phyloP scores from a whole-genome alignment of 2,329 filamentous ascomycete genomes.

The Pseudopyrenochaeta lycopersici region DNA sequence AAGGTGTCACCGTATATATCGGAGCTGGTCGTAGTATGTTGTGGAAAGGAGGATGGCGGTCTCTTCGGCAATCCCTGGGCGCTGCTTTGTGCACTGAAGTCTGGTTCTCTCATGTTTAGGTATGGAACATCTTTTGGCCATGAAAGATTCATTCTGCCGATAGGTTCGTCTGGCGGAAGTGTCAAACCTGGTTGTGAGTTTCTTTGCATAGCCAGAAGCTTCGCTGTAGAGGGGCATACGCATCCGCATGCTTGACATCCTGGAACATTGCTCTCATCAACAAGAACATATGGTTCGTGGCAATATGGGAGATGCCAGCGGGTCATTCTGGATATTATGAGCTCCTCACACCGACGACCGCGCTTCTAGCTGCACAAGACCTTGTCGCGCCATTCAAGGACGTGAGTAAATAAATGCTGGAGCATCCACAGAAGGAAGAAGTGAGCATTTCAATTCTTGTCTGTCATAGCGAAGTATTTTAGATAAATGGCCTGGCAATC shows the following conservation, averaged over 20 bases:
- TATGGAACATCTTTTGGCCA: constrained; percentile 12
- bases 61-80: neutral
- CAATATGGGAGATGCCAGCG: too few relatives aligned
- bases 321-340: too few relatives aligned
- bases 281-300: neutral
- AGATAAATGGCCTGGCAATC: too few relatives aligned
- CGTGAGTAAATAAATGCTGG: too few relatives aligned
- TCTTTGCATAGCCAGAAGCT: neutral
- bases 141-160: constrained; percentile 11
- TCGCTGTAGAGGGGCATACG: constrained; percentile 1
- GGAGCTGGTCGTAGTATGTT: neutral
- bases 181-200: neutral
- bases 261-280: neutral
- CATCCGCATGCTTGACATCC: constrained; percentile 2
- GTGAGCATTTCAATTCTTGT: too few relatives aligned
- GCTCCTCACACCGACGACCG: too few relatives aligned
- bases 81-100: neutral
- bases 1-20: neutral
- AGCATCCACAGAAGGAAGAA: too few relatives aligned
- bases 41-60: neutral
- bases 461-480: too few relatives aligned
- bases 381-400: too few relatives aligned
- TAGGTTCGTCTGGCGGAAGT: constrained; percentile 8
- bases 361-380: too few relatives aligned
- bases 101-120: neutral